A percentile compares a stretch with the other conserved stretches of the same genome.
These are phyloP conservation scores for Rhizophlyctis rosea DNA, from an alignment of 192 early-diverging fungal species.

Conservation along the genomic window DNA sequence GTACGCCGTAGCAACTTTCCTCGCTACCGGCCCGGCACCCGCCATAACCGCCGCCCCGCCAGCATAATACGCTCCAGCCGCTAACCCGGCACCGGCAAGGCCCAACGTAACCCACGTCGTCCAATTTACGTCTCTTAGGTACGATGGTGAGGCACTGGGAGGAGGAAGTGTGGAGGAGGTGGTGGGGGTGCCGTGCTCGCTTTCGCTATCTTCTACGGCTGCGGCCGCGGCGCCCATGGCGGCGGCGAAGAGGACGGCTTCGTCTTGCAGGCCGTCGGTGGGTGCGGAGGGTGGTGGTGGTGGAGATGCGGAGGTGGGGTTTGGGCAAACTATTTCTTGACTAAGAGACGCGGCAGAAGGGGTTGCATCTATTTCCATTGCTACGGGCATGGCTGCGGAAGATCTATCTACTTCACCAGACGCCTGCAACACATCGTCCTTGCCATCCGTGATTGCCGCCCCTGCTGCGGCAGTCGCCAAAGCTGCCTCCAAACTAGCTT, in stretches of 20 bases:
- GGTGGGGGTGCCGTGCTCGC: neutral
- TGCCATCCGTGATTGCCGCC: no score
- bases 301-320: no score
- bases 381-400: no score
- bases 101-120: constrained; percentile 24
- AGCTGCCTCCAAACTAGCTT: no score
- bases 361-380: no score
- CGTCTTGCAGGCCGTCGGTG: constrained; percentile 9
- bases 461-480: no score
- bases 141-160: constrained; percentile 3
- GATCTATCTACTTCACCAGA: no score
- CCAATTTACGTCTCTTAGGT: constrained; percentile 21
- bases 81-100: constrained; percentile 40
- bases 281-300: no score
- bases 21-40: constrained; percentile 32
- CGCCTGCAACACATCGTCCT: no score
- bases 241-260: constrained; percentile 21
- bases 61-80: constrained; percentile 37
- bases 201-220: constrained; percentile 5
- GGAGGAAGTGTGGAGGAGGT: neutral
- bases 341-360: no score
- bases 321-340: no score
- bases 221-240: constrained; percentile 19
- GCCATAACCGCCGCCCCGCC: constrained; percentile 25
- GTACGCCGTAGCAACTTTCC: constrained; percentile 38